Conservation (phyloP, 805 yeast genomes). For the Hagleromyces aurorensis region DNA sequence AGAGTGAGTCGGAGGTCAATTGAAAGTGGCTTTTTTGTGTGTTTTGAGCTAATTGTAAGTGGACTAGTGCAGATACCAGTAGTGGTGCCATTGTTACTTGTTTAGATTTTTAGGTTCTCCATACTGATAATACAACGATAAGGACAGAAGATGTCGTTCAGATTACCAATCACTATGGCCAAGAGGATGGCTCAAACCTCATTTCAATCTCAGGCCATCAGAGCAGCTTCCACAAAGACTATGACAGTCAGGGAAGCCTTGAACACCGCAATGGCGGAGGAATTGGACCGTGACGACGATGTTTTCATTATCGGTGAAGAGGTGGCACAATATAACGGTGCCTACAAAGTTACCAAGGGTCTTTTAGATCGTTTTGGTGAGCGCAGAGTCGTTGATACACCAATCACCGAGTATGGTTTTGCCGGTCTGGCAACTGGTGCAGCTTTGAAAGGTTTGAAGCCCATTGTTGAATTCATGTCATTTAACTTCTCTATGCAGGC, state of each 20-base stretch:
- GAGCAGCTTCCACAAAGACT: conserved; percentile 39
- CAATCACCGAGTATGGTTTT: conserved; percentile 99
- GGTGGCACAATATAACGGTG: conserved; percentile 99
- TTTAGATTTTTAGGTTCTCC: too few species aligned
- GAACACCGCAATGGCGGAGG: conserved; percentile 93
- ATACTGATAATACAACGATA: too few species aligned
- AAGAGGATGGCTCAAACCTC: conserved; percentile 12
- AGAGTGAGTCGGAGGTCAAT: too few species aligned
- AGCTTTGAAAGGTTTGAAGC: conserved; percentile 92
- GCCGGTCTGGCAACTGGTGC: conserved; percentile 94
- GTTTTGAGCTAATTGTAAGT: too few species aligned
- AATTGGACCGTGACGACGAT: conserved; percentile 88
- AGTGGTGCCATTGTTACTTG: too few species aligned
- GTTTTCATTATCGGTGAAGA: conserved; percentile 98
- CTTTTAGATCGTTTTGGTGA: conserved; percentile 92
- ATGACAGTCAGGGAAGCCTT: conserved; percentile 97
- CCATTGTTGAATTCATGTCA: conserved; percentile 97
- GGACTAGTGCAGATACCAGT: too few species aligned
- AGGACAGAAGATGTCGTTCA: conserved; percentile 14
- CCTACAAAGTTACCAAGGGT: conserved; percentile 95
- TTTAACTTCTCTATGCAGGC: conserved; percentile 99
- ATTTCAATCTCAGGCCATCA: conserved; percentile 10
- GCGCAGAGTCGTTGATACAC: conserved; percentile 88
- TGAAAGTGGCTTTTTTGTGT: too few species aligned
- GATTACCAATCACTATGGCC: conserved; percentile 9